Evolutionary conservation across 768 basidiomycete genomes (phyloP).

Genomic region (Boletus pseudopeckii): DNA sequence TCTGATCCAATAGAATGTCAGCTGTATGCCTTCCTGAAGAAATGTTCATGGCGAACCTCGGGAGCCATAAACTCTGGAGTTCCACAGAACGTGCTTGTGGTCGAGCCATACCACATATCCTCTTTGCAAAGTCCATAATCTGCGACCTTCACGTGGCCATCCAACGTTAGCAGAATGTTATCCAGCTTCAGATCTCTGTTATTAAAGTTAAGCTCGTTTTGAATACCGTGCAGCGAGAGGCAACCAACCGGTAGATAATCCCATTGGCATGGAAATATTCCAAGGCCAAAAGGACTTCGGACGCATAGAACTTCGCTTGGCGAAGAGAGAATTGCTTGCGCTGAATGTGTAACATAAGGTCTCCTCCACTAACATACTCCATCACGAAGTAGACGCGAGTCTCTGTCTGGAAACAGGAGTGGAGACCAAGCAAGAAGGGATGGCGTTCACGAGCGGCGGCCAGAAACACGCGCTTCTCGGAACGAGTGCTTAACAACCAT

Average conservation of each 20-base stretch:
- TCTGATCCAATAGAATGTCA: slow-evolving; percentile 47
- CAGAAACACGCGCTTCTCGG: slow-evolving; percentile 97
- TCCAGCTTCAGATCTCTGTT: slow-evolving; percentile 95
- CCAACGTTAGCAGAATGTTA: slow-evolving; percentile 93
- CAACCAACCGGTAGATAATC: slow-evolving; percentile 90
- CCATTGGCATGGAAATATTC: slow-evolving; percentile 99
- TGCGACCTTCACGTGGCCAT: slow-evolving; percentile 98
- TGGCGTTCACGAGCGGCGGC: slow-evolving; percentile 96
- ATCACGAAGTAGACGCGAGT: slow-evolving; percentile 99
- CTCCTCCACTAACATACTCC: slow-evolving; percentile 99
- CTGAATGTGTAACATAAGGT: slow-evolving; percentile 99
- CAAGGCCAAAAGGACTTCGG: slow-evolving; percentile 90
- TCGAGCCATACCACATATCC: slow-evolving; percentile 95
- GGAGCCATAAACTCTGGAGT: slow-evolving; percentile 99
- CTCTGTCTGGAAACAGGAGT: slow-evolving; percentile 99
- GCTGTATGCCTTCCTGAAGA: not conserved
- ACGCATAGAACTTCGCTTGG: slow-evolving; percentile 98
- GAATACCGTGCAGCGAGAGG: not conserved
- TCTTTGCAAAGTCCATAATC: slow-evolving; percentile 99
- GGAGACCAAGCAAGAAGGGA: slow-evolving; percentile 93
- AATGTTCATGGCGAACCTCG: slow-evolving; percentile 58
- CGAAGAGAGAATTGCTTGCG: slow-evolving; percentile 98
- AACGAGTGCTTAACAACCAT: slow-evolving; percentile 71
- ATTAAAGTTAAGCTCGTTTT: not conserved
- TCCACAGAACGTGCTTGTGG: slow-evolving; percentile 98